These are phyloP conservation scores for Pythium phragmitis DNA, from an alignment of 352 stramenopile species.

Conservation along the genomic window DNA sequence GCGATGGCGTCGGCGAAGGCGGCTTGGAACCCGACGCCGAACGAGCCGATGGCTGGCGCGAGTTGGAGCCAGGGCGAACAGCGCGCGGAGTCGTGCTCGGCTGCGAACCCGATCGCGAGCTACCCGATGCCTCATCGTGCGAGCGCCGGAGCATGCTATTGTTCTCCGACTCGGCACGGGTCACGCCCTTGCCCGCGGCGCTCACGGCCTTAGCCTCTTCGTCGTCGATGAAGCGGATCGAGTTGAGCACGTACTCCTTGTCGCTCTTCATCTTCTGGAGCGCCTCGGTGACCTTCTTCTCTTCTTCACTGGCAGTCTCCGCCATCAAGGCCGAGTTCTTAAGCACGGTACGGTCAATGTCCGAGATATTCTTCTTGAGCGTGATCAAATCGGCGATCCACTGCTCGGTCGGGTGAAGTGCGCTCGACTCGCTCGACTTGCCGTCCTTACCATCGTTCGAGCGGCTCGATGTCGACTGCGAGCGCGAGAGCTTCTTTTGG, in stretches of 20 bases:
- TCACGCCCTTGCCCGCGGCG: conserved; percentile 65
- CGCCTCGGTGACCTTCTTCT: conserved; percentile 59
- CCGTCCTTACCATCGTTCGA: conserved; percentile 36
- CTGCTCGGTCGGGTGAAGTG: conserved; percentile 75
- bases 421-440: conserved; percentile 53
- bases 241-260: conserved; percentile 90
- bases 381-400: conserved; percentile 88
- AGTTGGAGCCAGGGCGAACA: conserved; percentile 16
- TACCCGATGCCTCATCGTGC: conserved; percentile 21
- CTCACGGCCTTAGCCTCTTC: conserved; percentile 88
- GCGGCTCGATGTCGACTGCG: conserved; percentile 39
- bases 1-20: conserved; percentile 7
- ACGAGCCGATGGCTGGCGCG: conserved; percentile 21
- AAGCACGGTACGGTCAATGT: conserved; percentile 70
- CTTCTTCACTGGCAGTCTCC: conserved; percentile 53
- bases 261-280: conserved; percentile 87
- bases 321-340: conserved; percentile 60
- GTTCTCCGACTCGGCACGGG: conserved; percentile 44
- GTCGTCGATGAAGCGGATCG: conserved; percentile 87
- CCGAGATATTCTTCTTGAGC: conserved; percentile 84
- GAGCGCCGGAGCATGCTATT: conserved; percentile 44
- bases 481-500: conserved; percentile 74
- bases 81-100: conserved; percentile 26
- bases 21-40: conserved; percentile 5
- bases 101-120: not conserved